Percentiles rank a stretch among this genome's conserved stretches.
Conservation (phyloP, 768 basidiomycete species). For the Termitomyces sp. region DNA sequence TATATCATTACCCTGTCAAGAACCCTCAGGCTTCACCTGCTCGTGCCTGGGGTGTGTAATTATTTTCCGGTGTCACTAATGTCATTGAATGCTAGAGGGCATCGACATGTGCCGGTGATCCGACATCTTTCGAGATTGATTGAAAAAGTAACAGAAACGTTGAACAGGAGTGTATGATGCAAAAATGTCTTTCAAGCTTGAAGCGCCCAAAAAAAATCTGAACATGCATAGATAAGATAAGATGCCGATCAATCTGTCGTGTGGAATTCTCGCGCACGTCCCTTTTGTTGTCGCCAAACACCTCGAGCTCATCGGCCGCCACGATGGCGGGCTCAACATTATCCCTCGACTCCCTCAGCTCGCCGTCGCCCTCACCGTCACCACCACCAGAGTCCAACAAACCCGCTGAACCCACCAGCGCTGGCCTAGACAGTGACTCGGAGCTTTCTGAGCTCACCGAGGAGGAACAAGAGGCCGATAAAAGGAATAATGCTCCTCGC, state of each 20-base stretch:
- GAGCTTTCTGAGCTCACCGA: conserved; percentile 84
- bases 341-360: conserved; percentile 63
- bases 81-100: neutral
- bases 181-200: no score
- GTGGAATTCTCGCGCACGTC: conserved; percentile 28
- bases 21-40: neutral
- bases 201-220: neutral
- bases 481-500: conserved; percentile 20
- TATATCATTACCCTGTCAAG: no score
- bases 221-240: conserved; percentile 27
- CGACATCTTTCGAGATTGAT: neutral
- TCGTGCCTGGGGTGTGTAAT: neutral
- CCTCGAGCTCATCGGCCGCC: conserved; percentile 19
- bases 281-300: conserved; percentile 29
- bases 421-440: conserved; percentile 59
- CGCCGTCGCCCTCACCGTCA: conserved; percentile 59
- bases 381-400: conserved; percentile 23
- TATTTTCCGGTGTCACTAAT: neutral
- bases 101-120: neutral
- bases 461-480: conserved; percentile 62
- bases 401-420: conserved; percentile 22
- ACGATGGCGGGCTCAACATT: conserved; percentile 56
- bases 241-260: conserved; percentile 27
- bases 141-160: no score
- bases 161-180: neutral